Evolutionary conservation across 2,329 filamentous ascomycete genomes (phyloP).

Genomic region (Neofusicoccum cordaticola): DNA sequence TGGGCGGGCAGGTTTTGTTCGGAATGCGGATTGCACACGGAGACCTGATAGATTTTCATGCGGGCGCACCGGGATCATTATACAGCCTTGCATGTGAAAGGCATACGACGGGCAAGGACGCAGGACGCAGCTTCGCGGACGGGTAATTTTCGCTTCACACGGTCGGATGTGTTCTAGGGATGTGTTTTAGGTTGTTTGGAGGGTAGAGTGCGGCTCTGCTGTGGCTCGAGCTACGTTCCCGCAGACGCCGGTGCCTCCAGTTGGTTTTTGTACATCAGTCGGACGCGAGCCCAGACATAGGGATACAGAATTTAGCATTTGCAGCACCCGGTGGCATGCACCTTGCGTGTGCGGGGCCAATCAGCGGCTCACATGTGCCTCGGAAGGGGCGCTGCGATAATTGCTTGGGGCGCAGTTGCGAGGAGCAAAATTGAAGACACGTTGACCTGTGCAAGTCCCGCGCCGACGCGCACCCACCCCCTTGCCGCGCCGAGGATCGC

Average conservation of each 20-base stretch:
- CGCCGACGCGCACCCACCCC: conserved; percentile 8
- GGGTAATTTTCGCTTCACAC: neutral
- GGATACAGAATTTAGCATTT: conserved; percentile 13
- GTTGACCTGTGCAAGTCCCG: conserved; percentile 6
- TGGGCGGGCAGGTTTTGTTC: neutral
- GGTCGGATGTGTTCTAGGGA: neutral
- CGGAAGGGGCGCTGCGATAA: neutral
- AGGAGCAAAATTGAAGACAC: neutral
- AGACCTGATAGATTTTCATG: conserved; percentile 13
- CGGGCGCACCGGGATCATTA: conserved; percentile 12
- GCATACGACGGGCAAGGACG: conserved; percentile 1
- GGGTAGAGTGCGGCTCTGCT: conserved; percentile 12
- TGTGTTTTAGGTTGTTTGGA: neutral
- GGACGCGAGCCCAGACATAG: neutral
- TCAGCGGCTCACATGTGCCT: neutral
- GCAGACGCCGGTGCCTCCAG: conserved; percentile 6
- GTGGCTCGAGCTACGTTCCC: conserved; percentile 13
- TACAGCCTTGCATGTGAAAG: conserved; percentile 8
- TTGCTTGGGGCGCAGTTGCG: neutral
- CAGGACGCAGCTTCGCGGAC: neutral
- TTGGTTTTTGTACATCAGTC: conserved; percentile 15
- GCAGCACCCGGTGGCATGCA: neutral
- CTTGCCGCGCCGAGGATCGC: conserved; percentile 16
- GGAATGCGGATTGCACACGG: conserved; percentile 14
- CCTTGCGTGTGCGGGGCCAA: conserved; percentile 5